Evolutionary conservation across 192 early-diverging fungal species (phyloP).

Genomic region (Coemansia sp.): DNA sequence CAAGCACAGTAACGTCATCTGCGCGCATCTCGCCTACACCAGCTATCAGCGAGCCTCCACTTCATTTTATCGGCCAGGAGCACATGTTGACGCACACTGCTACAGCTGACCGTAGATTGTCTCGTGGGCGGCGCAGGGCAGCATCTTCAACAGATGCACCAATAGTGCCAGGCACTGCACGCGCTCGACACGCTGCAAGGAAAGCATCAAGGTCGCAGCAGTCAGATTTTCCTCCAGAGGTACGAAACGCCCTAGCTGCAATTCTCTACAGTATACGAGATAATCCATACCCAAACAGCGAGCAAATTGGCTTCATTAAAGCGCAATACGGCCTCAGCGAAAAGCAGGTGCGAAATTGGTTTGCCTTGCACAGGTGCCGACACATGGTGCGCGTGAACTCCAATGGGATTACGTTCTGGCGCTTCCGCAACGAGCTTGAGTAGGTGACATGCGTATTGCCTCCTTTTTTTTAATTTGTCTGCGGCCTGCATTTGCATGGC

Average conservation of each 20-base stretch:
- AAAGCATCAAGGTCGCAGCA: background rate
- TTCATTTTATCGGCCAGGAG: no score
- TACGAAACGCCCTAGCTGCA: conserved; percentile 15
- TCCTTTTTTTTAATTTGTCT: no score
- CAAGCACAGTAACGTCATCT: no score
- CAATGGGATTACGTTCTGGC: conserved; percentile 23
- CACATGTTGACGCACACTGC: no score
- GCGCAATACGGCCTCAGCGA: conserved; percentile 13
- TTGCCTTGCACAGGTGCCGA: conserved; percentile 36
- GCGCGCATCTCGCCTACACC: no score
- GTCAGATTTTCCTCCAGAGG: conserved; percentile 17
- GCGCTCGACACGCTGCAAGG: background rate
- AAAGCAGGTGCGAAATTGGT: conserved; percentile 47
- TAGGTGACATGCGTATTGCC: background rate
- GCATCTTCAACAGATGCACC: no score
- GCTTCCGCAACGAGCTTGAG: conserved; percentile 16
- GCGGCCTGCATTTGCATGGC: no score
- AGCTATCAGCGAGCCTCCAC: no score
- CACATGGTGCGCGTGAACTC: conserved; percentile 17
- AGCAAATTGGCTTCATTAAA: conserved; percentile 14
- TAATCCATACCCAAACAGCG: conserved; percentile 26
- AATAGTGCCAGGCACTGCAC: no score
- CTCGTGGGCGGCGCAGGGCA: no score
- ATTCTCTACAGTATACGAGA: conserved; percentile 21
- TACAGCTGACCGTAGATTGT: no score